phyloP scores from a whole-genome alignment of 129 eudicot genomes.

The Oenanthe sinensis region DNA sequence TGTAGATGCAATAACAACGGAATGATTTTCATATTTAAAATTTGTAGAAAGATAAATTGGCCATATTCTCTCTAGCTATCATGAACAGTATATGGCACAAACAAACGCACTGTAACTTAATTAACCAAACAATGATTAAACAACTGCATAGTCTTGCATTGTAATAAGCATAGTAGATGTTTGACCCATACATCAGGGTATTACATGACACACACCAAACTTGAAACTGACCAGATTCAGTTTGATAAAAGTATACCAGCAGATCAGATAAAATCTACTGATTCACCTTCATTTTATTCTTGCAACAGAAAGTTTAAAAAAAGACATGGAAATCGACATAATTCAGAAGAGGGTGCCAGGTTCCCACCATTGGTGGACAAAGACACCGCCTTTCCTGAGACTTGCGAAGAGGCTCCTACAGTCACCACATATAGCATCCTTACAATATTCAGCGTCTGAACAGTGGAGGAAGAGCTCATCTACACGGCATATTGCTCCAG shows the following conservation, averaged over 20 bases:
- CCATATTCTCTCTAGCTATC: background rate
- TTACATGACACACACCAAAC: conserved; percentile 10
- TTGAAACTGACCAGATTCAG: conserved; percentile 8
- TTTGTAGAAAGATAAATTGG: background rate
- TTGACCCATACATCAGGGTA: conserved; percentile 10
- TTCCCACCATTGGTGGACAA: conserved; percentile 60
- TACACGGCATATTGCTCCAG: conserved; percentile 67
- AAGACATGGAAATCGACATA: background rate
- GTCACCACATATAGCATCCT: conserved; percentile 33
- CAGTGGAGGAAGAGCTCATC: conserved; percentile 79
- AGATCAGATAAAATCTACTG: conserved; percentile 22
- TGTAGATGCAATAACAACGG: background rate
- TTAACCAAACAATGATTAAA: background rate
- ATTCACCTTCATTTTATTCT: conserved; percentile 38
- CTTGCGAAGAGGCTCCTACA: conserved; percentile 41
- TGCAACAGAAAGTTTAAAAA: conserved; percentile 8
- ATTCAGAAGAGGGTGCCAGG: conserved; percentile 14
- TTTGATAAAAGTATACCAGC: conserved; percentile 11
- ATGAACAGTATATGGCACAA: background rate
- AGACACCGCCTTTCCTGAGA: conserved; percentile 64
- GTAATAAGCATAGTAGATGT: background rate
- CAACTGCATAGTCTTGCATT: background rate
- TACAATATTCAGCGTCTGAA: conserved; percentile 33
- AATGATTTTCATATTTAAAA: background rate
- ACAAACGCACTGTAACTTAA: background rate